Evolutionary conservation across 768 basidiomycete genomes (phyloP).

Genomic region (Boletus rubescentipes): DNA sequence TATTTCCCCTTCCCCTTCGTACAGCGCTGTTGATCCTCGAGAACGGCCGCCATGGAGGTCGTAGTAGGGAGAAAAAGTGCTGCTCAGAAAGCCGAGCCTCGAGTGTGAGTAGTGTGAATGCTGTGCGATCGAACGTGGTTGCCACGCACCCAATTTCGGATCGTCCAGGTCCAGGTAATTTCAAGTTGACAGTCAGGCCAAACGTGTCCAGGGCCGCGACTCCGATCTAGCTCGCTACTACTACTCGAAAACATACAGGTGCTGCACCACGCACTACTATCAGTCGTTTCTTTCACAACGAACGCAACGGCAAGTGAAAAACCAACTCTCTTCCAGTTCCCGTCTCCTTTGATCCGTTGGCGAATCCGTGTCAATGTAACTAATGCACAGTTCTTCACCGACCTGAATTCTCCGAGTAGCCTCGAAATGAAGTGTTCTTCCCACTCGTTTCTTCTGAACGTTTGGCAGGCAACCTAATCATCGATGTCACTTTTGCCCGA

Average conservation of each 20-base stretch:
- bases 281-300: conserved; percentile 38
- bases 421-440: conserved; percentile 48
- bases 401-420: conserved; percentile 40
- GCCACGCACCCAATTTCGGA: conserved; percentile 5
- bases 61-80: conserved; percentile 3
- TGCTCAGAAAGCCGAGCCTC: not conserved
- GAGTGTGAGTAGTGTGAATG: conserved; percentile 1
- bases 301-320: conserved; percentile 51
- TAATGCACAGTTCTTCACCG: conserved; percentile 60
- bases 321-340: conserved; percentile 52
- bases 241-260: not conserved
- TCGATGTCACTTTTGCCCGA: not conserved
- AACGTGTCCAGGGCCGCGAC: not conserved
- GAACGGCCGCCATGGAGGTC: conserved; percentile 22
- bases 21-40: conserved; percentile 11
- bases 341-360: conserved; percentile 37
- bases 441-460: conserved; percentile 44
- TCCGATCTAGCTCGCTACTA: not conserved
- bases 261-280: not conserved
- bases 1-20: conserved; percentile 30
- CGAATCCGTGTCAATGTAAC: conserved; percentile 44
- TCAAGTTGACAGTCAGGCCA: not conserved
- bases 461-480: conserved; percentile 52
- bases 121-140: conserved; percentile 18
- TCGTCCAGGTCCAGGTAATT: too few species aligned